A percentile compares a stretch with the other conserved stretches of the same genome.
phyloP scores from a whole-genome alignment of 768 basidiomycete genomes.

The Lactarius pseudohatsudake region DNA sequence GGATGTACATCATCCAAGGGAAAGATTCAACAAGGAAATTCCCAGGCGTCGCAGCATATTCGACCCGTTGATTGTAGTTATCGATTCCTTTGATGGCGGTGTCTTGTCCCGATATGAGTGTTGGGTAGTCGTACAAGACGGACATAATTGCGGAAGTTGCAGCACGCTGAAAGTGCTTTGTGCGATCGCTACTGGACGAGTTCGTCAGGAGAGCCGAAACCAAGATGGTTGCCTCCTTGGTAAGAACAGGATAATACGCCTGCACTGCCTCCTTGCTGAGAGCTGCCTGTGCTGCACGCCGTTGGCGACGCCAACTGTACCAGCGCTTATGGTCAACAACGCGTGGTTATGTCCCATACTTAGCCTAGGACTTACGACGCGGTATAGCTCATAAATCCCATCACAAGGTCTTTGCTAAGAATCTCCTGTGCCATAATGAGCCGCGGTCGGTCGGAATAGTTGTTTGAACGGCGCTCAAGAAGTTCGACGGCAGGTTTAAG shows the following conservation, averaged over 20 bases:
- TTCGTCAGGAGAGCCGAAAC: constrained; percentile 33
- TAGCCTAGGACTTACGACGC: background rate
- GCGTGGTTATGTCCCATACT: background rate
- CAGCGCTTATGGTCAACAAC: background rate
- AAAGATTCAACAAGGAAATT: constrained; percentile 6
- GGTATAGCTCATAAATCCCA: constrained; percentile 8
- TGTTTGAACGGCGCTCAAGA: constrained; percentile 32
- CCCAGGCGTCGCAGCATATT: background rate
- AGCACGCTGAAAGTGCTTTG: constrained; percentile 34
- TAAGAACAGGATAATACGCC: constrained; percentile 32
- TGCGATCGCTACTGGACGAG: constrained; percentile 31
- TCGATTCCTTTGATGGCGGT: background rate
- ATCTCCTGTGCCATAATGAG: constrained; percentile 19
- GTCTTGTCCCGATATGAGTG: constrained; percentile 5
- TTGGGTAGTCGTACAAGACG: constrained; percentile 31
- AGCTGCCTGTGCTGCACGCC: constrained; percentile 28
- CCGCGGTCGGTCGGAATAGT: constrained; percentile 31
- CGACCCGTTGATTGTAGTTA: background rate
- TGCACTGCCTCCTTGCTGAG: constrained; percentile 31
- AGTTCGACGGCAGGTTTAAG: constrained; percentile 32
- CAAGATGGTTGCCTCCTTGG: constrained; percentile 35
- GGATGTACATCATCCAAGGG: constrained; percentile 23
- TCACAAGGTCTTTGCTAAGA: constrained; percentile 5
- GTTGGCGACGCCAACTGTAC: constrained; percentile 36
- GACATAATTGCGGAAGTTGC: constrained; percentile 27